Base-by-base conservation (phyloP, 306 rosid species). In the Lathyrus oleraceus region DNA sequence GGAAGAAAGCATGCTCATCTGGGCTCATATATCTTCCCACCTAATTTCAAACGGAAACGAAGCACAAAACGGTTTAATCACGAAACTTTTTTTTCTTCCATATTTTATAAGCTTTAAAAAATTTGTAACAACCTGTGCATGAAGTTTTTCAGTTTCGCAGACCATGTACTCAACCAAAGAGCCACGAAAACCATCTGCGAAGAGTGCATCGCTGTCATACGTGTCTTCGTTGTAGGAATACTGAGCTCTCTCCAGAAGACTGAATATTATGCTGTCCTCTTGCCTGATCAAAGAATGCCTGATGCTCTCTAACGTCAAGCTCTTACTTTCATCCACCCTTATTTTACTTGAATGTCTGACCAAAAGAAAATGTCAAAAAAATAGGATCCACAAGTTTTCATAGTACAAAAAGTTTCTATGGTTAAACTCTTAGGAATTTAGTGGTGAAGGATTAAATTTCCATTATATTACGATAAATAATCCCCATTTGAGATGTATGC, bases 21-120 rank as follows among this genome's bases (percentile, higher is more conserved):
- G 92, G 92, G 48, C 86, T 85, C 65, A 20, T 74, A 79, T 89
- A 89, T 74, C 92, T 85, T 14, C 92, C 96, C 49, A 87, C 87
- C 96, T 89, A 44, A 47, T 59, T 67, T 54, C 76, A 79, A 57
- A 82, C 45, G 12, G 13, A 69, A 70, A 16, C 15, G 53, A 70
- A 59, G 61, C 20, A 82, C 27, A 51, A 61, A 64, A 69, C 17
- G 23, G 10, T 60, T 48, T 8, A 66, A 28, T 68, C 20, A 19
- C 42, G 1, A 69, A 28, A 56, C 7, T 1, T 61, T 67, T 47
- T 48, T 66, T 12, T 32, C 12, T 36, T 21, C 6, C 11, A 56
- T 66, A 47, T 66, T 52, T 69, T 38, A 21, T 76, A 20, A 39
- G 44, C 5, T 15, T 71, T 25, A 19, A 54, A 78, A 65, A 35